Evolutionary conservation across 2,329 filamentous ascomycete species (phyloP), one percentile per base, ranked within the genome.

Genomic region (Didymellaceae sp.): DNA sequence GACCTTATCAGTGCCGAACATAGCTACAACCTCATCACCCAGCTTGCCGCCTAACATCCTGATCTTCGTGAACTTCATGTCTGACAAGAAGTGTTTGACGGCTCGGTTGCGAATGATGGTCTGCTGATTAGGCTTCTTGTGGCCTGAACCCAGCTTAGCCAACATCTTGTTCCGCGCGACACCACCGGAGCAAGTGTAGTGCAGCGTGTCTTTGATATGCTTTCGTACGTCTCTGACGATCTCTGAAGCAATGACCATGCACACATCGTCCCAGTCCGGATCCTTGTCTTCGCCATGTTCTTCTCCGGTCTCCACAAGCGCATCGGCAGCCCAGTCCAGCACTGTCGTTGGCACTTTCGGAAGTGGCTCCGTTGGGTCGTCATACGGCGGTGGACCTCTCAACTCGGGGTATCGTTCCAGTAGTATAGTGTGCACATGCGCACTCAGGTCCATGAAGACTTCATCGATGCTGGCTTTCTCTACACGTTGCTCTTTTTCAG

Each of bases 381-480:
- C 86, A 59, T 90, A 89, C 1, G 87, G 87, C n/a, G 87, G 80
- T 5, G 85, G 84, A 4, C 78, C 80, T 21, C 72, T 70, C 40
- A 97, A 74, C 69, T 94, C 87, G 0, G 90, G 86, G 71, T 91
- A 96, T 42, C 89, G 79, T 59, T 89, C 80, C 31, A 96, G 74
- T 39, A 99, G 76, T 21, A 89, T 79, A 2, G 81, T 80, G 71
- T 95, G 89, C 3, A 97, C 82, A 54, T 97, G 88, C 0, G 88
- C 87, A 8, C 91, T 96, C 40, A 99, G 75, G 73, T 99, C 94
- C 53, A 97, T 77, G 67, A 97, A 99, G 7, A 97, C 91, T 74
- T 99, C 94, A 70, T 99, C 94, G 46, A 97, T 89, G 66, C 91
- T 88, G 14, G 93, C 94, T 71, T 97, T 99, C 77, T 99, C 93